Conservation (phyloP, 768 basidiomycete species). For the Amanita thiersii region DNA sequence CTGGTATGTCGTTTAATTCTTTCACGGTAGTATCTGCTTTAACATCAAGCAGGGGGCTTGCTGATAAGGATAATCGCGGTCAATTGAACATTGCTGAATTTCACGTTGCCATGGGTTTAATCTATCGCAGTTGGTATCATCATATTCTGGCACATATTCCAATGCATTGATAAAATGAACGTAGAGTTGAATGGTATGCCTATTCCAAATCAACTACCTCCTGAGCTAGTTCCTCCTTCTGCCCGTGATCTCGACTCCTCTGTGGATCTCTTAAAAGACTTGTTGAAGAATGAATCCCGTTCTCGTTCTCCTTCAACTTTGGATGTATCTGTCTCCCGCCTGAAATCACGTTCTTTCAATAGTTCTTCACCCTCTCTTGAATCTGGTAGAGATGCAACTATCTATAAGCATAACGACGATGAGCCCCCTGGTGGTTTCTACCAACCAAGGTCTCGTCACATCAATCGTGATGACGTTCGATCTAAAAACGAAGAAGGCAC, state of each 20-base stretch:
- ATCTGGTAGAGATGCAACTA: constrained; percentile 75
- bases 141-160: background rate
- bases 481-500: constrained; percentile 59
- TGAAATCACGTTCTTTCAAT: constrained; percentile 69
- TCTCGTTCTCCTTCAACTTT: constrained; percentile 50
- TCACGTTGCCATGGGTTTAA: constrained; percentile 97
- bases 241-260: constrained; percentile 82
- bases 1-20: constrained; percentile 50
- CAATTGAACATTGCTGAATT: constrained; percentile 95
- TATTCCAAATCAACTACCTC: constrained; percentile 79
- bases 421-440: constrained; percentile 61
- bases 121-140: constrained; percentile 77
- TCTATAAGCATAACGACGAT: constrained; percentile 77
- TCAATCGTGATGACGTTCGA: constrained; percentile 79
- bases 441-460: constrained; percentile 71
- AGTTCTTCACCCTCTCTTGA: constrained; percentile 42
- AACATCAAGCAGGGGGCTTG: constrained; percentile 60
- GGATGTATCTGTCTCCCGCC: constrained; percentile 49
- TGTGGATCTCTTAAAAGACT: constrained; percentile 81
- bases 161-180: constrained; percentile 4
- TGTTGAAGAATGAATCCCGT: constrained; percentile 82
- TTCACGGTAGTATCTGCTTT: background rate
- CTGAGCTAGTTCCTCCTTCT: constrained; percentile 89
- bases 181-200: constrained; percentile 87
- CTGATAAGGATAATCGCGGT: constrained; percentile 89